Evolutionary conservation across 2,329 filamentous ascomycete species (phyloP).

Genomic region (Ophiostoma piceae): DNA sequence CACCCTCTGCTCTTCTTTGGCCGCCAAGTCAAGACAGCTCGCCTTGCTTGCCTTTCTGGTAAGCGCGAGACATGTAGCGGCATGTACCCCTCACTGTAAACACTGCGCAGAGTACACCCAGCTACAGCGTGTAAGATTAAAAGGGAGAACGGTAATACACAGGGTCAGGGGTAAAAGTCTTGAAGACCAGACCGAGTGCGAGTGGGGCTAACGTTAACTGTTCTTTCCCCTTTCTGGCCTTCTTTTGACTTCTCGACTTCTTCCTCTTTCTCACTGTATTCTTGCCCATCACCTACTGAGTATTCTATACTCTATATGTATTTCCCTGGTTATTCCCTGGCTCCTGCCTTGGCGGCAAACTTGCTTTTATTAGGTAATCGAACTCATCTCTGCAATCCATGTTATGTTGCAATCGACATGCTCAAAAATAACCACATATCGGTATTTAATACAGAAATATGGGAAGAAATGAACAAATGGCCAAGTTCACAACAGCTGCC

Average conservation of each 20-base stretch:
- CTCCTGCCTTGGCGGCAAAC: neutral
- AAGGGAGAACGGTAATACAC: neutral
- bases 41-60: neutral
- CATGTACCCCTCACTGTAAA: neutral
- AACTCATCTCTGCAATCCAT: neutral
- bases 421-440: too few relatives aligned
- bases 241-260: neutral
- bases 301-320: neutral
- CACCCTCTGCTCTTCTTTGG: neutral
- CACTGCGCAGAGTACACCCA: neutral
- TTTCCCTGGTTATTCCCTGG: neutral
- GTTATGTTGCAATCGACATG: neutral
- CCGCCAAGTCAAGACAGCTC: neutral
- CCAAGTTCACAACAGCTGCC: neutral
- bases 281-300: too few relatives aligned
- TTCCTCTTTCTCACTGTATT: neutral
- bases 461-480: neutral
- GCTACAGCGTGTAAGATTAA: neutral
- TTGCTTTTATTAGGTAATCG: neutral
- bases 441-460: neutral
- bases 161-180: constrained; percentile 8
- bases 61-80: neutral
- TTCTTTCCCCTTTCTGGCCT: neutral
- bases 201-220: neutral
- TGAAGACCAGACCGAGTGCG: neutral